These are phyloP conservation scores for Hypomontagnella submonticulosa DNA, from an alignment of 495 filamentous ascomycete species.

Conservation along the genomic window DNA sequence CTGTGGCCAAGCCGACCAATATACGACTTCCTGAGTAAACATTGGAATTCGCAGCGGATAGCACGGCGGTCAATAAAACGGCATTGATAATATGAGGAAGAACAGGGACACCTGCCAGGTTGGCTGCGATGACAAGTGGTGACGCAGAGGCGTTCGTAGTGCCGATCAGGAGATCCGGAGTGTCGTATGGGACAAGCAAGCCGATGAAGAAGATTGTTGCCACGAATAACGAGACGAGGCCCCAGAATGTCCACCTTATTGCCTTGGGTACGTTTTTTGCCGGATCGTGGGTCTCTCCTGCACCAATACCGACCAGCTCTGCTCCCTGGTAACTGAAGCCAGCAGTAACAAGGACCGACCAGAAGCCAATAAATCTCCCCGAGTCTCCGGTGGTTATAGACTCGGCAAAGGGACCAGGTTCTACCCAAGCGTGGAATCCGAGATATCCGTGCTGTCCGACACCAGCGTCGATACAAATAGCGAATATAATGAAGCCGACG, in stretches of 20 bases:
- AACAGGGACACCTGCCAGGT: slow-evolving; percentile 69
- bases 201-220: slow-evolving; percentile 74
- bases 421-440: slow-evolving; percentile 78
- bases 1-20: slow-evolving; percentile 69
- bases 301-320: slow-evolving; percentile 73
- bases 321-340: slow-evolving; percentile 62
- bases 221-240: slow-evolving; percentile 74
- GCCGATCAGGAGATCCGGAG: slow-evolving; percentile 60
- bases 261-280: slow-evolving; percentile 64
- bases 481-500: slow-evolving; percentile 73
- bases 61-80: slow-evolving; percentile 71
- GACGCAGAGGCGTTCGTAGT: slow-evolving; percentile 67
- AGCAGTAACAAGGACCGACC: slow-evolving; percentile 59
- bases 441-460: slow-evolving; percentile 71
- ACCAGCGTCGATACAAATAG: slow-evolving; percentile 73
- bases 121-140: slow-evolving; percentile 76
- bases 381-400: slow-evolving; percentile 56
- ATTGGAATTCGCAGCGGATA: slow-evolving; percentile 66
- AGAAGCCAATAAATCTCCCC: slow-evolving; percentile 61
- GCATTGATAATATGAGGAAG: slow-evolving; percentile 78
- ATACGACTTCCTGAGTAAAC: slow-evolving; percentile 73
- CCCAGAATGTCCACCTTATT: slow-evolving; percentile 66
- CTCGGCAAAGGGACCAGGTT: slow-evolving; percentile 74
- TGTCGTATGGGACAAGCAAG: slow-evolving; percentile 69
- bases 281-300: slow-evolving; percentile 73